Base-by-base conservation (phyloP, 805 yeast species). In the Yarrowia osloensis region DNA sequence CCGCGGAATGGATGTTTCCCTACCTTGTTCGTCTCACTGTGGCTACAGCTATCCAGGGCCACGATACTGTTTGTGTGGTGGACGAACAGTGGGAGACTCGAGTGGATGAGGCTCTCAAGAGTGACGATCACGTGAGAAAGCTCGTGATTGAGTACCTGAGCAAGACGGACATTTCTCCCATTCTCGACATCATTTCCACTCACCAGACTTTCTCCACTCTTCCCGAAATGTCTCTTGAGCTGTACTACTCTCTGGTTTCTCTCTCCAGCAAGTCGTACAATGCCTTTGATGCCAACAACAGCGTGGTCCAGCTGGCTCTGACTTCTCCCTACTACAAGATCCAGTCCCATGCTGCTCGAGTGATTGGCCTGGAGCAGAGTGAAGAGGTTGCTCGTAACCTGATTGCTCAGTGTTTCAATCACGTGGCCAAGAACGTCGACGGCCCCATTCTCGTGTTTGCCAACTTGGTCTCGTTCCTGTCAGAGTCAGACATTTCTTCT, bases 51-150 rank as follows among this genome's bases (percentile, higher is more conserved):
- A 77, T 85, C 1, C 71, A 73, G n/a, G 84, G 79, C 0, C 78
- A 81, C 17, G 70, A 76, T 0, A 86, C 92, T 0, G 86, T 87
- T 1, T 75, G 90, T 55, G 84, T 84, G 0, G 77, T 82, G 24
- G 97, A 91, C 74, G 88, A 88, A 69, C 88, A 88, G 63, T 91
- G 97, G 97, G 78, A 80, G 3, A 77, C 84, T 0, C 81, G 94
- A 72, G 71, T 90, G 28, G 91, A 88, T 11, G 89, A 85, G 68
- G 90, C 94, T 0, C 63, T 90, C 12, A 88, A 85, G 46, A 77
- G 83, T 47, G 96, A 91, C 72, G 80, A 80, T 0, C 73, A 71
- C 2, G 90, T 89, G 0, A 78, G 79, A n/a, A 17, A 54, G 0
- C 71, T 74, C 0, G 69, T 78, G 1, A 70, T 73, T 15, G 52